Evolutionary conservation across 495 filamentous ascomycete genomes (phyloP).

Genomic region (Penicillium psychrofluorescens): DNA sequence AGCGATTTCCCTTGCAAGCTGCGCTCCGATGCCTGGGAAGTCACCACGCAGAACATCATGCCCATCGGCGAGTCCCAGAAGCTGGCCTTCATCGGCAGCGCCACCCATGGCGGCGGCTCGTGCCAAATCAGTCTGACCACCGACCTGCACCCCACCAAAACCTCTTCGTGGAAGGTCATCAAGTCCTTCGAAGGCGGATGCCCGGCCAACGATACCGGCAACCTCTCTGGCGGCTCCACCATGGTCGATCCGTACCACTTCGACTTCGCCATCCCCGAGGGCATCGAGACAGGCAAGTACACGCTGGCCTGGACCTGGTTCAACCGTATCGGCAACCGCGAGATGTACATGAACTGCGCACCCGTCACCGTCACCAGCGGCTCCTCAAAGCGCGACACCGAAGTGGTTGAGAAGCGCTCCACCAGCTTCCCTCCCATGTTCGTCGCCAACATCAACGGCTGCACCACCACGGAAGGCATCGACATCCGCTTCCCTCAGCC

Average conservation of each 20-base stretch:
- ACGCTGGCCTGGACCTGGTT: slow-evolving; percentile 87
- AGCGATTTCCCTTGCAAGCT: slow-evolving; percentile 76
- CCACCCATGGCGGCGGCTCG: slow-evolving; percentile 81
- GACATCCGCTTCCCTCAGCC: slow-evolving; percentile 68
- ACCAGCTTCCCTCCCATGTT: slow-evolving; percentile 69
- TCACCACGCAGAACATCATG: slow-evolving; percentile 20
- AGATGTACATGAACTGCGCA: slow-evolving; percentile 96
- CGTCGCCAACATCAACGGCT: slow-evolving; percentile 66
- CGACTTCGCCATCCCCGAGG: slow-evolving; percentile 39
- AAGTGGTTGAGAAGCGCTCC: slow-evolving; percentile 29
- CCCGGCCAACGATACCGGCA: slow-evolving; percentile 47
- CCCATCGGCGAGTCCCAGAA: slow-evolving; percentile 19
- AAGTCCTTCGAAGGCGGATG: slow-evolving; percentile 77
- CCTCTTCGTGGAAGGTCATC: slow-evolving; percentile 64
- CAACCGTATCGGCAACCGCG: slow-evolving; percentile 79
- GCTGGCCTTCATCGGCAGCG: slow-evolving; percentile 36
- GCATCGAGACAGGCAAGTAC: slow-evolving; percentile 42
- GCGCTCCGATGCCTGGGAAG: slow-evolving; percentile 14
- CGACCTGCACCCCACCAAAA: slow-evolving; percentile 51
- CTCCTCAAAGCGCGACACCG: slow-evolving; percentile 29
- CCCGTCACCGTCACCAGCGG: slow-evolving; percentile 56
- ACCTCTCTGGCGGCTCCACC: slow-evolving; percentile 18
- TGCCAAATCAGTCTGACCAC: slow-evolving; percentile 82
- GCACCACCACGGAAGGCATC: slow-evolving; percentile 45
- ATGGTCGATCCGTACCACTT: slow-evolving; percentile 15